These are phyloP conservation scores for Globisporangium ultimum DNA, from an alignment of 352 stramenopile genomes.

Conservation along the genomic window DNA sequence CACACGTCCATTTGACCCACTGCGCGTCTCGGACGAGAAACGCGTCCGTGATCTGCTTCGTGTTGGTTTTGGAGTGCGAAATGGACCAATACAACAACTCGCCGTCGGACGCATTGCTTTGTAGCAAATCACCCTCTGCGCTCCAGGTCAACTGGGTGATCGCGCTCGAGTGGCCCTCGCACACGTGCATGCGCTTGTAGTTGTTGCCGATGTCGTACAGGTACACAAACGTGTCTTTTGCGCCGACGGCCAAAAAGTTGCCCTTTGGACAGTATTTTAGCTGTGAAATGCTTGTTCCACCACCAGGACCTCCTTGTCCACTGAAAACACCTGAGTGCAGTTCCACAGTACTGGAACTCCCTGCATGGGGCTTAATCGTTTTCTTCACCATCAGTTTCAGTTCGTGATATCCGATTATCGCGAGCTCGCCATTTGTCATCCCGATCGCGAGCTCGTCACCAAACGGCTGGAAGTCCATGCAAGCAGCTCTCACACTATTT, in stretches of 20 bases:
- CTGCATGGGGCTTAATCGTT: constrained; percentile 27
- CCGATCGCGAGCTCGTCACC: constrained; percentile 52
- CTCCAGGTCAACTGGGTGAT: constrained; percentile 89
- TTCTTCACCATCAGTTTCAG: constrained; percentile 42
- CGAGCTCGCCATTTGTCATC: constrained; percentile 45
- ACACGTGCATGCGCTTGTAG: constrained; percentile 63
- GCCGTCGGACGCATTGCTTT: constrained; percentile 72
- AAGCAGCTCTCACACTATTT: constrained; percentile 29
- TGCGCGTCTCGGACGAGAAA: constrained; percentile 53
- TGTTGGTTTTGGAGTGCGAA: constrained; percentile 21
- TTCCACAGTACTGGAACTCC: constrained; percentile 9
- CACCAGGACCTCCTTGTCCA: background rate
- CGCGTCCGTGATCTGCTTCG: constrained; percentile 62
- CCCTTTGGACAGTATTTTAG: constrained; percentile 56
- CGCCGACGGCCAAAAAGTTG: constrained; percentile 43
- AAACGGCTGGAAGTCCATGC: constrained; percentile 52
- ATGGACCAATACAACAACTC: constrained; percentile 63
- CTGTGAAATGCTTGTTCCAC: constrained; percentile 22
- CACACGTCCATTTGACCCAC: constrained; percentile 66
- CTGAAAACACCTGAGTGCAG: background rate
- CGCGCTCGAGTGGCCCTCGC: constrained; percentile 77
- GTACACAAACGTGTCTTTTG: constrained; percentile 65
- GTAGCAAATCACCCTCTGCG: constrained; percentile 67
- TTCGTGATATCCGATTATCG: constrained; percentile 41
- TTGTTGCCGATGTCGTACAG: constrained; percentile 41